Percentiles rank a stretch among this genome's conserved stretches.
phyloP scores from a whole-genome alignment of 164 flowering plant species.

The Magnolia changhungtana region DNA sequence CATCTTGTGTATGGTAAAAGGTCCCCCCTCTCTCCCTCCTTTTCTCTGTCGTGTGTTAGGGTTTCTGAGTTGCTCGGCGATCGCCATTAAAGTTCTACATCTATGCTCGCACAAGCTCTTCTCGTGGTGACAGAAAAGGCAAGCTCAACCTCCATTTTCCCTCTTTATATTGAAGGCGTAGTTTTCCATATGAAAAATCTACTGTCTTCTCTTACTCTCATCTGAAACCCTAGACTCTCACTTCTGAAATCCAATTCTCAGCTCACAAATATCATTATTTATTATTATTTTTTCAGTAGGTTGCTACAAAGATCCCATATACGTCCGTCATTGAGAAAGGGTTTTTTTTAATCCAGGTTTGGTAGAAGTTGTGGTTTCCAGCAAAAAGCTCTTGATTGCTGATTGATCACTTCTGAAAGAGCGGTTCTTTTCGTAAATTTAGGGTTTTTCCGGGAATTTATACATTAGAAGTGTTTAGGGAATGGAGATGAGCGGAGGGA shows the following conservation, averaged over 20 bases:
- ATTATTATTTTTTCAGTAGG: neutral
- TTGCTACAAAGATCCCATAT: neutral
- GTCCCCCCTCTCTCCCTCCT: neutral
- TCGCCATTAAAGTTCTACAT: neutral
- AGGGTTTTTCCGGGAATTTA: neutral
- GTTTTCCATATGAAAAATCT: neutral
- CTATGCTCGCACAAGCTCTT: neutral
- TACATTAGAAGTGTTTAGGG: neutral
- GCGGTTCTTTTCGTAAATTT: neutral
- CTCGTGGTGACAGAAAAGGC: neutral
- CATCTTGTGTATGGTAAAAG: neutral
- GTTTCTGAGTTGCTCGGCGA: neutral
- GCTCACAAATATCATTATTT: neutral
- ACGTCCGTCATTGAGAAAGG: neutral
- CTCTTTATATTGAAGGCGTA: neutral
- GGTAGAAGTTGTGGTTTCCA: too few relatives aligned
- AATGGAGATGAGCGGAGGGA: neutral
- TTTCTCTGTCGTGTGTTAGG: neutral
- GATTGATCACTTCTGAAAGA: neutral
- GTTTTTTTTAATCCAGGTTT: too few relatives aligned
- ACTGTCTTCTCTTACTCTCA: neutral
- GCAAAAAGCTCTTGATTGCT: too few relatives aligned
- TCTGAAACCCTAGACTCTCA: neutral
- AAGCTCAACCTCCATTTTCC: neutral
- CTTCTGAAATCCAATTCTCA: neutral